These are phyloP conservation scores for Amyloporia xantha DNA, from an alignment of 768 basidiomycete genomes.

Conservation along the genomic window DNA sequence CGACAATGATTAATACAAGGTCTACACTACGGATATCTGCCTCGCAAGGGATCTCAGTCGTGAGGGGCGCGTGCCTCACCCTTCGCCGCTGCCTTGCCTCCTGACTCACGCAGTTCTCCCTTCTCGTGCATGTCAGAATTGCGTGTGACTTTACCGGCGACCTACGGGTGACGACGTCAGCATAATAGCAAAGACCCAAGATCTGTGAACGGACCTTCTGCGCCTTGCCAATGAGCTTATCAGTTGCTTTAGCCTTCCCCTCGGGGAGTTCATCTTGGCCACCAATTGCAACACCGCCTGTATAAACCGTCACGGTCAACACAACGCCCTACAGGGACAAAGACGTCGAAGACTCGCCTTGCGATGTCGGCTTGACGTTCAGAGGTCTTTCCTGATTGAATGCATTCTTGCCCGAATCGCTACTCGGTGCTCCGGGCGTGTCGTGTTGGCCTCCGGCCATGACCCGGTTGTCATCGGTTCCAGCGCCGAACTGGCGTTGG, in stretches of 20 bases:
- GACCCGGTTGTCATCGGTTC: conserved; percentile 15
- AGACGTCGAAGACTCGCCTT: conserved; percentile 22
- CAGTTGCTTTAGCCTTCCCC: conserved; percentile 37
- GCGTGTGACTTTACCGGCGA: conserved; percentile 41
- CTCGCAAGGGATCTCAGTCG: conserved; percentile 26
- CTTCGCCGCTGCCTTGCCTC: conserved; percentile 40
- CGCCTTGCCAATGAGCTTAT: conserved; percentile 54
- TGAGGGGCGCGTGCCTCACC: conserved; percentile 36
- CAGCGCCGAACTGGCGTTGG: conserved; percentile 17
- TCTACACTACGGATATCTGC: not conserved
- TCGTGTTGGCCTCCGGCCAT: conserved; percentile 18
- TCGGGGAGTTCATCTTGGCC: conserved; percentile 28
- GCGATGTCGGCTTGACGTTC: conserved; percentile 29
- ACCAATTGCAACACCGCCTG: conserved; percentile 32
- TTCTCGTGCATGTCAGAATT: conserved; percentile 49
- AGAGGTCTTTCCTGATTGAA: conserved; percentile 26
- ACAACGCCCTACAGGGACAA: too few relatives aligned
- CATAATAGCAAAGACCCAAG: not conserved
- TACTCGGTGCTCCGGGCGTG: not conserved
- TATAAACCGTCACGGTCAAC: too few relatives aligned
- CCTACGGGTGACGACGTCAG: conserved; percentile 22
- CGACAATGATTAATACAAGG: too few relatives aligned
- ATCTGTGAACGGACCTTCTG: conserved; percentile 51
- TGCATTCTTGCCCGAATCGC: not conserved
- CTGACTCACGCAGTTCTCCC: conserved; percentile 49